Evolutionary conservation across 805 yeast species (phyloP).

Genomic region (Saturnispora saitoi): DNA sequence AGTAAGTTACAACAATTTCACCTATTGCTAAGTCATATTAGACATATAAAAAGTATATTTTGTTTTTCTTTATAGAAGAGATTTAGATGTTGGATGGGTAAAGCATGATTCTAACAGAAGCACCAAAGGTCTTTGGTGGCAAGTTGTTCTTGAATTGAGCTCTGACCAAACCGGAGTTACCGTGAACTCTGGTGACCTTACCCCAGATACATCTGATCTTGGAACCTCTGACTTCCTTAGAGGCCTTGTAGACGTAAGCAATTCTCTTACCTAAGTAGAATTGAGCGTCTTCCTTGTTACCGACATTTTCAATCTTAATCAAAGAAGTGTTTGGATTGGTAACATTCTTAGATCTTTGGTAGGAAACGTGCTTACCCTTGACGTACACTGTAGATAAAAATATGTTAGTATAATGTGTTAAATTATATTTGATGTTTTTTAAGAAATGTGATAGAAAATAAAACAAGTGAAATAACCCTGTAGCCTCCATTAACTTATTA

Average conservation of each 20-base stretch:
- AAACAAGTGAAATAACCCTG: no score
- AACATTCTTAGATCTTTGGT: constrained; percentile 98
- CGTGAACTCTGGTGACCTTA: constrained; percentile 97
- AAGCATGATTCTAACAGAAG: constrained; percentile 98
- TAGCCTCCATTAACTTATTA: no score
- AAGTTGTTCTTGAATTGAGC: constrained; percentile 98
- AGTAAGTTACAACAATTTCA: constrained; percentile 1
- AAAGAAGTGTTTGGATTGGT: constrained; percentile 97
- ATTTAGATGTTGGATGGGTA: constrained; percentile 98
- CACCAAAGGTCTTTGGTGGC: constrained; percentile 99
- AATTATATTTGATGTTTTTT: no score
- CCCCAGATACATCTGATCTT: constrained; percentile 99
- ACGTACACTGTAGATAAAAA: constrained; percentile 69
- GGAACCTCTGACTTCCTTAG: constrained; percentile 96
- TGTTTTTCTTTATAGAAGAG: constrained; percentile 16
- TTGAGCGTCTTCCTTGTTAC: constrained; percentile 86
- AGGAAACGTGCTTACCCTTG: constrained; percentile 99
- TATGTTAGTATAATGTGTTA: constrained; percentile 18
- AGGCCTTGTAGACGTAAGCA: constrained; percentile 98
- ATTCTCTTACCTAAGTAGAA: constrained; percentile 99
- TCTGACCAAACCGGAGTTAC: constrained; percentile 96
- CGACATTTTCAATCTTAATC: constrained; percentile 95
- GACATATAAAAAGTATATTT: constrained; percentile 14
- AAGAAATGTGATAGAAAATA: no score
- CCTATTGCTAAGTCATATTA: constrained; percentile 13